These are phyloP conservation scores for Aphanomyces cochlioides DNA, from an alignment of 352 stramenopile genomes.

Conservation along the genomic window DNA sequence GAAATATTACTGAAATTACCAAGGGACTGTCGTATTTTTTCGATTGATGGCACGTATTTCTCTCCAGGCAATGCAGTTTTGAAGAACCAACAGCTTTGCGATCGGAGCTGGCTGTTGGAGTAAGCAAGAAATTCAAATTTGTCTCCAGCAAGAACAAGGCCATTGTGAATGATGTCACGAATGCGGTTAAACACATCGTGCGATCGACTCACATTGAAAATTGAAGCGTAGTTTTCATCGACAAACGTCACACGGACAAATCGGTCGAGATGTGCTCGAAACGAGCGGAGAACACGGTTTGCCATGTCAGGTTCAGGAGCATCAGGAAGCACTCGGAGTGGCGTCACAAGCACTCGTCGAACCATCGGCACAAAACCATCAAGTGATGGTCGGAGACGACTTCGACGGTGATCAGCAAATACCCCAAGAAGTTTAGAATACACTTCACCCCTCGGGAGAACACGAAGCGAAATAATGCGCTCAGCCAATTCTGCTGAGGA, in stretches of 20 bases:
- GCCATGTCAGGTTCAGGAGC: constrained; percentile 15
- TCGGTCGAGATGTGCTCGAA: neutral
- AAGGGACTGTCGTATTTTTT: neutral
- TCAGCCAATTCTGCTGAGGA: neutral
- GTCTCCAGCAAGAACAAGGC: constrained; percentile 9
- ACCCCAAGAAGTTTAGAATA: neutral
- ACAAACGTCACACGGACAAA: constrained; percentile 28
- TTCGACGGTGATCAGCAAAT: no score
- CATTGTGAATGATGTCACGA: neutral
- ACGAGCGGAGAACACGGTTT: constrained; percentile 22
- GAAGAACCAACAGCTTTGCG: constrained; percentile 29
- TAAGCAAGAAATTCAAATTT: constrained; percentile 20
- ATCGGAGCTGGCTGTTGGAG: constrained; percentile 14
- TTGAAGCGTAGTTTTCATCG: constrained; percentile 19
- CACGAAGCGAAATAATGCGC: neutral
- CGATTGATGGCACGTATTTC: neutral
- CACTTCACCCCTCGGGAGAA: neutral
- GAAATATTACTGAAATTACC: constrained; percentile 11
- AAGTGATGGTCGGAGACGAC: neutral
- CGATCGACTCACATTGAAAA: neutral
- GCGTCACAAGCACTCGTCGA: constrained; percentile 19
- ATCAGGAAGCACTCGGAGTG: constrained; percentile 11
- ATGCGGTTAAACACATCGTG: neutral
- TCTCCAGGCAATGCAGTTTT: neutral
- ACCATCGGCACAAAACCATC: constrained; percentile 1